Percentiles rank a stretch among this genome's conserved stretches.
Evolutionary conservation across 306 rosid genomes (phyloP).

Genomic region (Lathyrus tuberosus): DNA sequence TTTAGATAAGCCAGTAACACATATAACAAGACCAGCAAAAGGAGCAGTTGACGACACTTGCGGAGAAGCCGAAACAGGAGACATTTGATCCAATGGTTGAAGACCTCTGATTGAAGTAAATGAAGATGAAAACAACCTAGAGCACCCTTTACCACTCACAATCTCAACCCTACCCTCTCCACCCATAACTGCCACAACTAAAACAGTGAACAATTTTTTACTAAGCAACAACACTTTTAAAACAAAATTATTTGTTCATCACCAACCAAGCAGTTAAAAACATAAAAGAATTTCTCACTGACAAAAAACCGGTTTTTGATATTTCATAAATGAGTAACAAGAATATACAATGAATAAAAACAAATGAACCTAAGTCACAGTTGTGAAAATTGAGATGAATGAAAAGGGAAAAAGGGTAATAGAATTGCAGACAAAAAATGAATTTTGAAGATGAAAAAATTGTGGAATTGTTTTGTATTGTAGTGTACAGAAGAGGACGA

Average conservation of each 20-base stretch:
- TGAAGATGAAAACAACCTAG: slow-evolving; percentile 73
- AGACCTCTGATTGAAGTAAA: slow-evolving; percentile 57
- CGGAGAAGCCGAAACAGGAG: slow-evolving; percentile 67
- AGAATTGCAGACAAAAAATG: slow-evolving; percentile 46
- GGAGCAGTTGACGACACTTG: slow-evolving; percentile 61
- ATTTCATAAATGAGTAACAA: background rate
- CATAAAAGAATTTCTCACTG: too few relatives aligned
- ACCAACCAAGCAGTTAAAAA: slow-evolving; percentile 28
- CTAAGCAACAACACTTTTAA: slow-evolving; percentile 31
- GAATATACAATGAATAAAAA: background rate
- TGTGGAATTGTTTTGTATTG: slow-evolving; percentile 21
- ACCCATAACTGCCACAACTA: slow-evolving; percentile 56
- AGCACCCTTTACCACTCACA: slow-evolving; percentile 78
- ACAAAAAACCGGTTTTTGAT: background rate
- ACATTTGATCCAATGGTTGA: slow-evolving; percentile 62
- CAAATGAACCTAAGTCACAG: background rate
- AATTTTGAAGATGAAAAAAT: slow-evolving; percentile 40
- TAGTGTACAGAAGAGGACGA: slow-evolving; percentile 32
- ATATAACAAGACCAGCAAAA: slow-evolving; percentile 80
- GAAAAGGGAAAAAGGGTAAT: slow-evolving; percentile 16
- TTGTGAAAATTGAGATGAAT: slow-evolving; percentile 26
- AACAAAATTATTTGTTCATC: slow-evolving; percentile 30
- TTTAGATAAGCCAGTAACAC: slow-evolving; percentile 95
- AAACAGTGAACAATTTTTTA: slow-evolving; percentile 34
- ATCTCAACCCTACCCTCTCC: slow-evolving; percentile 74